Percentiles rank a stretch among this genome's conserved stretches.
These are phyloP conservation scores for Trametes maxima DNA, from an alignment of 768 basidiomycete species.

Conservation along the genomic window DNA sequence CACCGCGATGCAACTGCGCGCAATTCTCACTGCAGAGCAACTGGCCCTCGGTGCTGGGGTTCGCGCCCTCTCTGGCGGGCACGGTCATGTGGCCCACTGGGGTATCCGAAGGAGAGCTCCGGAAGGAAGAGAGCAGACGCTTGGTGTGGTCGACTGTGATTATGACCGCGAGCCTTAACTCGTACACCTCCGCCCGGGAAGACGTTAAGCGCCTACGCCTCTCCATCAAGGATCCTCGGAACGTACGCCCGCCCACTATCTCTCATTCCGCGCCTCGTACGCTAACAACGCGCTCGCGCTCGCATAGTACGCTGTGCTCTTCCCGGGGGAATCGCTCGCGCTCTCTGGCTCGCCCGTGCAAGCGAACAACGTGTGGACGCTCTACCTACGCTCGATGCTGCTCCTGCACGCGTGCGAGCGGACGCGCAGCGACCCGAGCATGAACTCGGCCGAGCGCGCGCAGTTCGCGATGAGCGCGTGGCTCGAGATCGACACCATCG, in stretches of 20 bases:
- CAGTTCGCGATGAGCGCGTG: slow-evolving; percentile 69
- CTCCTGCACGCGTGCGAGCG: slow-evolving; percentile 74
- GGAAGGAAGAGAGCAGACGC: slow-evolving; percentile 71
- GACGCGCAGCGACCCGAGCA: slow-evolving; percentile 48
- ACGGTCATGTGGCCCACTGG: slow-evolving; percentile 64
- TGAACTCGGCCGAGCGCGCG: slow-evolving; percentile 52
- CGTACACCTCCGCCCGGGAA: slow-evolving; percentile 50
- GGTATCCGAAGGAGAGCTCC: slow-evolving; percentile 54
- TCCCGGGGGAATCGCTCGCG: slow-evolving; percentile 65
- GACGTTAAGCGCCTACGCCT: slow-evolving; percentile 39
- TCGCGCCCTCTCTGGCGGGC: slow-evolving; percentile 61
- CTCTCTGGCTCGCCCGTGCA: slow-evolving; percentile 32
- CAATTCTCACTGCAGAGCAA: slow-evolving; percentile 52
- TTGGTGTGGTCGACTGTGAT: slow-evolving; percentile 73
- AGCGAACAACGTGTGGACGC: slow-evolving; percentile 75
- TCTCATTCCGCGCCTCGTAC: neutral
- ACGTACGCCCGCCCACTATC: slow-evolving; percentile 44
- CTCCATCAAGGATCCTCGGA: slow-evolving; percentile 51
- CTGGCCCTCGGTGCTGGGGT: slow-evolving; percentile 52
- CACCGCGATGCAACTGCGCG: neutral
- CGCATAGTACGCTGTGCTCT: slow-evolving; percentile 63
- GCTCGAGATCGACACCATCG: slow-evolving; percentile 69
- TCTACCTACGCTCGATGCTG: slow-evolving; percentile 67
- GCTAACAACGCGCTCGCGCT: neutral
- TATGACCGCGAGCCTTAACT: slow-evolving; percentile 64